Conservation (phyloP, 176 grass and related monocot species). For the Rhynchospora breviuscula region DNA sequence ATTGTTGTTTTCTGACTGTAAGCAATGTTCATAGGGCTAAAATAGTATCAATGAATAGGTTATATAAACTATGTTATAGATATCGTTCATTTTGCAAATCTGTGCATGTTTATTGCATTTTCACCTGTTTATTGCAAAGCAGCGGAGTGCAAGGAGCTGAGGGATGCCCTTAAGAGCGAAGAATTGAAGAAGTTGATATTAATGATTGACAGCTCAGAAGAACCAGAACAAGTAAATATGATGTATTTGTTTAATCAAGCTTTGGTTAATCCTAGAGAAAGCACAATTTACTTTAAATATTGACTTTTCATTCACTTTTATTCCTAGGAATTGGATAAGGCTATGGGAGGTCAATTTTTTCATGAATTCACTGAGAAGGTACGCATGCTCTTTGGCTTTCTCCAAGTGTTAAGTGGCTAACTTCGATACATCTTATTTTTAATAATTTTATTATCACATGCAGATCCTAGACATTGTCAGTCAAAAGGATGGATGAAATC, state of each 20-base stretch:
- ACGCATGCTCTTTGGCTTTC: background rate
- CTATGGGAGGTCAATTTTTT: constrained; percentile 50
- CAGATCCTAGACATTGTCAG: constrained; percentile 77
- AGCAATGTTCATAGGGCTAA: background rate
- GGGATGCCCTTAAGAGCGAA: constrained; percentile 47
- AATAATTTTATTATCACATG: background rate
- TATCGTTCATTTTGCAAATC: background rate
- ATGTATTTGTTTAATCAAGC: background rate
- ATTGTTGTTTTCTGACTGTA: background rate
- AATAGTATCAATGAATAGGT: background rate
- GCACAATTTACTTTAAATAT: too few relatives aligned
- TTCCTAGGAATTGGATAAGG: constrained; percentile 57
- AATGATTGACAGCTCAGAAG: constrained; percentile 48
- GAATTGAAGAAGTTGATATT: constrained; percentile 53
- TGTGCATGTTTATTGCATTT: background rate
- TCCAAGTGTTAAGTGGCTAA: background rate
- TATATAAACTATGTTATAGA: background rate
- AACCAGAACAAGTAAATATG: constrained; percentile 65
- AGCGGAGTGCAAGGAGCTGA: constrained; percentile 51
- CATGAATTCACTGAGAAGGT: constrained; percentile 62
- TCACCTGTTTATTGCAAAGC: background rate
- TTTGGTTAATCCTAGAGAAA: background rate
- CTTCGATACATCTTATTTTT: background rate
- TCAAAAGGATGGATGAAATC: constrained; percentile 26
- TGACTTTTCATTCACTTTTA: too few relatives aligned